Conservation (phyloP, 2,329 filamentous ascomycete species). For the Monilinia aucupariae region DNA sequence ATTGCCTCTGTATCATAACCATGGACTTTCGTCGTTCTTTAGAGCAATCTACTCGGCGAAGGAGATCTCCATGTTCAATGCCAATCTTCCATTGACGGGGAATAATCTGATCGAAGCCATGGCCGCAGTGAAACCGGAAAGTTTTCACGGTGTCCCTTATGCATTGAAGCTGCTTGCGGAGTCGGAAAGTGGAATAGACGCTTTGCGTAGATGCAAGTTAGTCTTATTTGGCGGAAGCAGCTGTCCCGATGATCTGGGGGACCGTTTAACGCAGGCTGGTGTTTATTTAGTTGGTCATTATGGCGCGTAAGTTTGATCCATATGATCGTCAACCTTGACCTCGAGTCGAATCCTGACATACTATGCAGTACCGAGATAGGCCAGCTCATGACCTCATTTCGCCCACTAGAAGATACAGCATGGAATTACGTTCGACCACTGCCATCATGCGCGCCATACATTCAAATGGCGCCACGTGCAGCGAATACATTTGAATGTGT, state of each 20-base stretch:
- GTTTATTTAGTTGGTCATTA: conserved; percentile 54
- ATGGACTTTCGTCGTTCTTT: conserved; percentile 51
- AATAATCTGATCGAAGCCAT: conserved; percentile 45
- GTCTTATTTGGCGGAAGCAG: conserved; percentile 54
- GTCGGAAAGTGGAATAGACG: conserved; percentile 46
- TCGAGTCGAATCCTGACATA: neutral
- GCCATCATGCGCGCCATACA: conserved; percentile 15
- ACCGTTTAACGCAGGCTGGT: conserved; percentile 46
- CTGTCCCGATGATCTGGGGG: conserved; percentile 55
- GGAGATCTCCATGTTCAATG: conserved; percentile 49
- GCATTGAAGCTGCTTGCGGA: conserved; percentile 59
- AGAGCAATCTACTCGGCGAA: conserved; percentile 48
- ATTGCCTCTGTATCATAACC: conserved; percentile 54
- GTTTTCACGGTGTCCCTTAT: conserved; percentile 59
- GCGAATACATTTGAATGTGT: conserved; percentile 20
- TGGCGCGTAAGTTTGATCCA: conserved; percentile 41
- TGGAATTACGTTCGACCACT: conserved; percentile 54
- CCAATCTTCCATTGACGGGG: conserved; percentile 49
- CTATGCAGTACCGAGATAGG: conserved; percentile 49
- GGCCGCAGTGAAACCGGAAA: conserved; percentile 42
- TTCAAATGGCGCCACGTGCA: conserved; percentile 19
- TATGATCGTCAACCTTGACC: neutral
- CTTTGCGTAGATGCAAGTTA: conserved; percentile 43
- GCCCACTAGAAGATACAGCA: conserved; percentile 45
- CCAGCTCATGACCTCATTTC: conserved; percentile 55